These are phyloP conservation scores for Leishmania tarentolae DNA, from an alignment of 208 protist genomes.

Conservation along the genomic window DNA sequence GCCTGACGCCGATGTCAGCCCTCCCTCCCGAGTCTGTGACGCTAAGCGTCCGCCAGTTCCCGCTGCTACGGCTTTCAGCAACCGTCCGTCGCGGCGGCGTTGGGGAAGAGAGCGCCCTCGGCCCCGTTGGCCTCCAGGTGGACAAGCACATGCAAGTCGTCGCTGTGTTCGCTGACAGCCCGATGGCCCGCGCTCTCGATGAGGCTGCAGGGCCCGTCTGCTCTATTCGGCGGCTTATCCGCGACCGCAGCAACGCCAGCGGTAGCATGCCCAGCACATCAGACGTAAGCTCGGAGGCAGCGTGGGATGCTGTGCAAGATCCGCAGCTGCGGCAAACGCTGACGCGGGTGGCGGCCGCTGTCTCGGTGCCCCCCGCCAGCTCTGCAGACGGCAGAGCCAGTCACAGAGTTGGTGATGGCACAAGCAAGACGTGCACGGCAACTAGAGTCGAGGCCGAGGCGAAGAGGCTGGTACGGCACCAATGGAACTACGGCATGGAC, in stretches of 20 bases:
- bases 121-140: slow-evolving; percentile 62
- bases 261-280: not conserved
- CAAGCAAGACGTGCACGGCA: not conserved
- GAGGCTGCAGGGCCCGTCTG: slow-evolving; percentile 45
- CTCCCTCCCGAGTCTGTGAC: slow-evolving; percentile 53
- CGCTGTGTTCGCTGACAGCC: slow-evolving; percentile 36
- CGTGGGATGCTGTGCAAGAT: slow-evolving; percentile 17
- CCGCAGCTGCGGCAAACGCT: slow-evolving; percentile 7
- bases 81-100: slow-evolving; percentile 37
- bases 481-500: slow-evolving; percentile 63
- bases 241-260: not conserved
- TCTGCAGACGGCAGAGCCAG: not conserved
- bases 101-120: slow-evolving; percentile 33
- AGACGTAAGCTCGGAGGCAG: not conserved
- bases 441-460: no score
- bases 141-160: slow-evolving; percentile 59
- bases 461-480: not conserved
- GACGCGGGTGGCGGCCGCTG: not conserved
- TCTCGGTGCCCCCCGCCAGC: not conserved
- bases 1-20: not conserved
- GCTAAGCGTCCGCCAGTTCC: slow-evolving; percentile 64
- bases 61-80: slow-evolving; percentile 51
- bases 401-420: not conserved
- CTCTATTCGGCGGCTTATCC: slow-evolving; percentile 53
- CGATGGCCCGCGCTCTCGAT: slow-evolving; percentile 51